Evolutionary conservation across 176 grass and related monocot genomes (phyloP), one percentile per base, ranked within the genome.

Genomic region (Musa acuminata): DNA sequence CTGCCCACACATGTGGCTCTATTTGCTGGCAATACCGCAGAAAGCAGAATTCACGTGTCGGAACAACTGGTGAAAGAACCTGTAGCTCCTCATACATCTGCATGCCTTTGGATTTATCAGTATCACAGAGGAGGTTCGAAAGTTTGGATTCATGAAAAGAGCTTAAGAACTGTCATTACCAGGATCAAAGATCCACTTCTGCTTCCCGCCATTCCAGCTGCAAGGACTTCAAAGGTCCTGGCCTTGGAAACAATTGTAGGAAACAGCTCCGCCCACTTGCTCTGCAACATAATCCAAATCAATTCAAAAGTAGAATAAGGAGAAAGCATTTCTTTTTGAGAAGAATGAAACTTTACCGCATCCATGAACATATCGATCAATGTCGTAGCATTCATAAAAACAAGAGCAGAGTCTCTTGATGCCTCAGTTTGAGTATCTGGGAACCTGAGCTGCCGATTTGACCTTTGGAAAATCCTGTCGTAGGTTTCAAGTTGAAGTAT

Each of bases 41-140:
- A 84, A 98, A 98, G 80, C 75, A 89, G 68, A 93, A 82, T 77
- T 93, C 94, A 2, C 94, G 86, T 0, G 88, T 85, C 23, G 90
- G 86, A 8, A 98, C 86, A 1, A 83, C 73, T 1, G 94, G 94
- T 19, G 94, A 85, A 80, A 91, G 81, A 62, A 93, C 55, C 48
- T 98, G 91, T 52, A 98, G 67, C 78, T 98, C 90, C 83, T 87
- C 90, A 72, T 91, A 91, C 94, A 98, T 93, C 94, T 98, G 79
- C 62, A 69, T 74, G 11, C 3, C 25, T 58, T 59, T 60, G 6
- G 27, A 71, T 49, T 7, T 1, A 71, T 69, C 11, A 70, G n/a
- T 62, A 20, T 6, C 16, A 4, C 8, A 6, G 2, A 71, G 0
- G 11, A 51, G 71, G 9, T 74, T 55, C 16, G 52, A 13, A 16